Evolutionary conservation across 2,329 filamentous ascomycete species (phyloP).

Genomic region (Ceratocystiopsis minuta): DNA sequence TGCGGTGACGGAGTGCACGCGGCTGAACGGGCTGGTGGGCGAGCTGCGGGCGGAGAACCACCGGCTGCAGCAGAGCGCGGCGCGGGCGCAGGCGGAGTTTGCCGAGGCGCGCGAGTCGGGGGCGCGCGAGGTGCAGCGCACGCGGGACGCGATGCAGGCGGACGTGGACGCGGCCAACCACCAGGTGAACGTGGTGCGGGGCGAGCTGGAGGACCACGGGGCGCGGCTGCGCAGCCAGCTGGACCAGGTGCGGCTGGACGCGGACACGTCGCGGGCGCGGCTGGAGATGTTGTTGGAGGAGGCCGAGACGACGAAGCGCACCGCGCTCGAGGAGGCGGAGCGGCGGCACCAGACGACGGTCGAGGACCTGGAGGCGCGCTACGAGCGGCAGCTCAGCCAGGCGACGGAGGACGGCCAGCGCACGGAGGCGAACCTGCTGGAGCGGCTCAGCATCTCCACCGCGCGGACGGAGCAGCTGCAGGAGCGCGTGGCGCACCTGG

Average conservation of each 20-base stretch:
- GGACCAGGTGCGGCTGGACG: slow-evolving; percentile 60
- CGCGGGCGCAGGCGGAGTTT: slow-evolving; percentile 63
- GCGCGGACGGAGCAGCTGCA: slow-evolving; percentile 74
- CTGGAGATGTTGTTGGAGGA: slow-evolving; percentile 76
- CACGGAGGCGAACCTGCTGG: slow-evolving; percentile 59
- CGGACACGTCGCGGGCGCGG: slow-evolving; percentile 62
- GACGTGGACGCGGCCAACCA: slow-evolving; percentile 73
- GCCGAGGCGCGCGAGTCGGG: slow-evolving; percentile 68
- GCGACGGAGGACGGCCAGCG: slow-evolving; percentile 67
- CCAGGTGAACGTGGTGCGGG: slow-evolving; percentile 67
- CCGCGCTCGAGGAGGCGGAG: slow-evolving; percentile 25
- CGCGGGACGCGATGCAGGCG: slow-evolving; percentile 57
- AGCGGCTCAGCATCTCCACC: slow-evolving; percentile 64
- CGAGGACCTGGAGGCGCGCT: slow-evolving; percentile 57
- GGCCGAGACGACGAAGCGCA: slow-evolving; percentile 44
- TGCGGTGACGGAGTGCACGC: slow-evolving; percentile 43
- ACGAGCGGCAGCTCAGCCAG: slow-evolving; percentile 56
- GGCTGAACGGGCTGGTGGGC: slow-evolving; percentile 34
- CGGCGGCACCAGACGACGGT: slow-evolving; percentile 49
- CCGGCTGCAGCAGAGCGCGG: slow-evolving; percentile 49
- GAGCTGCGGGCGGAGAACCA: slow-evolving; percentile 49
- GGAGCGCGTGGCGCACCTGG: slow-evolving; percentile 66
- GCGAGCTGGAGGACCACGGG: slow-evolving; percentile 67
- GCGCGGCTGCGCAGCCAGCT: slow-evolving; percentile 53
- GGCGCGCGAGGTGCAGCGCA: slow-evolving; percentile 63